A percentile compares a stretch with the other conserved stretches of the same genome.
phyloP scores from a whole-genome alignment of 768 basidiomycete genomes.

The Tubosaeta brunneosetosa region DNA sequence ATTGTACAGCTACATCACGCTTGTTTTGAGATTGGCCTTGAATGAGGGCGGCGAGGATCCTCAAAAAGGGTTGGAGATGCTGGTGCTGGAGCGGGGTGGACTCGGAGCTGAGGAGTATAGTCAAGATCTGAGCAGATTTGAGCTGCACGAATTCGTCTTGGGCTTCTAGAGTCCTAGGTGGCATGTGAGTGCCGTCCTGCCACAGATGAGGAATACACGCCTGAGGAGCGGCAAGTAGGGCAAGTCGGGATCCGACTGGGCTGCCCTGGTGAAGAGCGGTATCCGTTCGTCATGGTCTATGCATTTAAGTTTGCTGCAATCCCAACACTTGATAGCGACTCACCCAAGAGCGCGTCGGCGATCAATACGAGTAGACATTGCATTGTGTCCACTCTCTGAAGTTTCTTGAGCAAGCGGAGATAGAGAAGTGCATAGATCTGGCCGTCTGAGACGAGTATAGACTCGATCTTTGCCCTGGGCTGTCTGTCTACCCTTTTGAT shows the following conservation, averaged over 20 bases:
- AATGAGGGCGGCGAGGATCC: slow-evolving; percentile 54
- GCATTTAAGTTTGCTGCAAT: neutral
- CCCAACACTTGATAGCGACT: slow-evolving; percentile 17
- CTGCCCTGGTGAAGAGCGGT: slow-evolving; percentile 61
- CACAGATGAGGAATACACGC: slow-evolving; percentile 33
- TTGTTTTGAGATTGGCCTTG: slow-evolving; percentile 59
- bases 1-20: slow-evolving; percentile 89
- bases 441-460: slow-evolving; percentile 78
- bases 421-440: slow-evolving; percentile 82
- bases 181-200: slow-evolving; percentile 2
- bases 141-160: slow-evolving; percentile 96
- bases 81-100: slow-evolving; percentile 43
- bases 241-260: slow-evolving; percentile 67
- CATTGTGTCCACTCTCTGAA: slow-evolving; percentile 82
- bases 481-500: slow-evolving; percentile 91
- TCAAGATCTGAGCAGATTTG: slow-evolving; percentile 83
- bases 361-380: slow-evolving; percentile 83
- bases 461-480: slow-evolving; percentile 66
- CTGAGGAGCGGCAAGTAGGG: slow-evolving; percentile 77
- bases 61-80: slow-evolving; percentile 58
- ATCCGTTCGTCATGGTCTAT: slow-evolving; percentile 87
- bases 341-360: slow-evolving; percentile 82
- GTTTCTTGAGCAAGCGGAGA: slow-evolving; percentile 81
- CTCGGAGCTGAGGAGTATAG: slow-evolving; percentile 71
- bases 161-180: slow-evolving; percentile 65